Conservation (phyloP, 768 basidiomycete species). For the Psilocybe sp. region DNA sequence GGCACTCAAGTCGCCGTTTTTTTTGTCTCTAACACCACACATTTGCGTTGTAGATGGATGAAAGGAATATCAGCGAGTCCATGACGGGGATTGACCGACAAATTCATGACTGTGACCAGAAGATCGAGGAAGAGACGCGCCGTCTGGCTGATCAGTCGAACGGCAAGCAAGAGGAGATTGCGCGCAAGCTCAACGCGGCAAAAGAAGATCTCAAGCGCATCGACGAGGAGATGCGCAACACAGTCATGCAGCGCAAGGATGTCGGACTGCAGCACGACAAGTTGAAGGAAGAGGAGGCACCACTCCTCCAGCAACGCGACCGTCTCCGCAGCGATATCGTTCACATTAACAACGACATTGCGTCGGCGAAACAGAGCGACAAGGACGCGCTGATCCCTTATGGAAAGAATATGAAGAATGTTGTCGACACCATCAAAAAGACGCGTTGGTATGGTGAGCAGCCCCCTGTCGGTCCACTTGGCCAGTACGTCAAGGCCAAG, state of each 20-base stretch:
- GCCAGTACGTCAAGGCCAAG: slow-evolving; percentile 69
- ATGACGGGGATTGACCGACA: slow-evolving; percentile 28
- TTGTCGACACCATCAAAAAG: slow-evolving; percentile 50
- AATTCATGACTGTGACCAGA: slow-evolving; percentile 37
- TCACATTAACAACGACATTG: slow-evolving; percentile 48
- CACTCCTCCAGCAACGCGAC: slow-evolving; percentile 25
- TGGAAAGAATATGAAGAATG: slow-evolving; percentile 55
- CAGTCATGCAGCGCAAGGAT: slow-evolving; percentile 31
- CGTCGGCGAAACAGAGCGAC: slow-evolving; percentile 45
- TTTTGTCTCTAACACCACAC: background rate
- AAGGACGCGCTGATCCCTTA: slow-evolving; percentile 60
- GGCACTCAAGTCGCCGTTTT: background rate
- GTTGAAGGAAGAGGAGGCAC: slow-evolving; percentile 28
- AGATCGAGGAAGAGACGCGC: slow-evolving; percentile 52
- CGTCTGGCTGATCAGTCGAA: slow-evolving; percentile 57
- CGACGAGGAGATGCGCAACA: slow-evolving; percentile 29
- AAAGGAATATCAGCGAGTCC: slow-evolving; percentile 45
- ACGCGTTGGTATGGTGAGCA: slow-evolving; percentile 60
- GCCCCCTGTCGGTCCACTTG: slow-evolving; percentile 75
- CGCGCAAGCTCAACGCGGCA: slow-evolving; percentile 47
- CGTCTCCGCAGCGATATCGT: slow-evolving; percentile 27
- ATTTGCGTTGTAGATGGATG: slow-evolving; percentile 23
- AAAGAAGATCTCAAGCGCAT: slow-evolving; percentile 34
- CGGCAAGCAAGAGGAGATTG: slow-evolving; percentile 57
- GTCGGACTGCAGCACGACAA: slow-evolving; percentile 26